Evolutionary conservation across 208 protist species (phyloP), one percentile per base, ranked within the genome.

Genomic region (Acanthamoeba divionensis): DNA sequence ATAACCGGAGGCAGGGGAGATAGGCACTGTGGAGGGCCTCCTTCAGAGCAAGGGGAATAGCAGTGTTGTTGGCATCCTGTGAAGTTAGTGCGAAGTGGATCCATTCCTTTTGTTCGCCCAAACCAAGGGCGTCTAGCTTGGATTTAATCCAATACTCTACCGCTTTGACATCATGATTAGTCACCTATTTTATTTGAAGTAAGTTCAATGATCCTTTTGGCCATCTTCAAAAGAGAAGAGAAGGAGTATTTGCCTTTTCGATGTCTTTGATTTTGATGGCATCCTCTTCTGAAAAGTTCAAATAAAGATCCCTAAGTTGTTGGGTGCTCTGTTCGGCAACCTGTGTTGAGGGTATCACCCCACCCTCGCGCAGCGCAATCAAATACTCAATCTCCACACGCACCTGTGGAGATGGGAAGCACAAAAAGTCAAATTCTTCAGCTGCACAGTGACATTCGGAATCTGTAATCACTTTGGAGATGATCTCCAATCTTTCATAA

Each of bases 61-160:
- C 94, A 18, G 97, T 98, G 93, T 98, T 98, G 93, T 98, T 99
- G 91, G 98, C 98, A 89, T 99, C 98, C 92, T 99, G 97, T 54
- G 97, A 98, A 47, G 98, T 99, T 12, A 98, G 93, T n/a, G 96
- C 97, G 92, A 99, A 99, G 92, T 99, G 98, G 41, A 99, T 95
- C 93, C 98, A 98, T 92, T 99, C 97, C 73, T 89, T 93, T 24
- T 96, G 91, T 5, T 94, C 24, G 29, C 69, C 92, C 36, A 97
- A 95, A 0, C 66, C 85, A 31, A 92, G 95, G 6, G 24, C 85
- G 4, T 63, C 57, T 93, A 98, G 96, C 73, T 97, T 97, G 36
- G 97, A 93, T 92, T 98, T 98, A 41, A 98, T 67, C 90, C 96
- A 98, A 91, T 99, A 99, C 94, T 98, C 97, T 7, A 99, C 97